Base-by-base conservation (phyloP, 2,329 filamentous ascomycete genomes). In the Acarospora socialis region DNA sequence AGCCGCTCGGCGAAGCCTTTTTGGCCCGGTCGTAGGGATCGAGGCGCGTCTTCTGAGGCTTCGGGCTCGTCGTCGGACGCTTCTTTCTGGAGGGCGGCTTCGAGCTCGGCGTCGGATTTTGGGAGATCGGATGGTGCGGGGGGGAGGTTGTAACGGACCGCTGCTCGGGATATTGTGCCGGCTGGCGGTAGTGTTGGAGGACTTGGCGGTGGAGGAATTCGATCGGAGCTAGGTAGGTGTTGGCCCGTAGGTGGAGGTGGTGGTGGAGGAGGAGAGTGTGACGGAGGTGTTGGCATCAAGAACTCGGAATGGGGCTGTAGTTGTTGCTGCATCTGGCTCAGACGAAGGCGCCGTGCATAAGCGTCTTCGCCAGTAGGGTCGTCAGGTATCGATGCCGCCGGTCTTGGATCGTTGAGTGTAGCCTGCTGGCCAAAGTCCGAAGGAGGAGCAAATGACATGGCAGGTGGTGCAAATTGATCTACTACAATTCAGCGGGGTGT, bases 1-100 rank as follows among this genome's bases (percentile, higher is more conserved):
- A 95, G 70, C 20, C 84, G 78, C 43, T 84, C 73, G 0, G 83
- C 90, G 53, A 93, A 93, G 31, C 77, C 81, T 42, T 75, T 70
- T 53, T 92, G 81, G 10, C 83, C 82, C 0, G 84, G 83, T 3
- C 76, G 73, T 35, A 62, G 70, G 24, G 76, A 77, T 21, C 71
- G 70, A 19, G 63, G 55, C 13, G 54, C 49, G 30, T 53, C 52
- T 10, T 44, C 44, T 29, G 49, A 49, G 13, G 47, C 45, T 20
- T 53, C 47, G 13, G 30, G 9, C 14, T 16, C 28, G 21, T 59
- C 48, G 23, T 56, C 51, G 4, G 52, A 34, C 30, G 49, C 40
- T 9, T 43, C 43, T 23, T 43, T 40, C 24, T 54, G 59, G 21
- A 66, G 39, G 26, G 59, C 50, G 37, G 59, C 56, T 43, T 68